Evolutionary conservation across 768 basidiomycete species (phyloP), one percentile per base, ranked within the genome.

Genomic region (Podaxis rugospora): DNA sequence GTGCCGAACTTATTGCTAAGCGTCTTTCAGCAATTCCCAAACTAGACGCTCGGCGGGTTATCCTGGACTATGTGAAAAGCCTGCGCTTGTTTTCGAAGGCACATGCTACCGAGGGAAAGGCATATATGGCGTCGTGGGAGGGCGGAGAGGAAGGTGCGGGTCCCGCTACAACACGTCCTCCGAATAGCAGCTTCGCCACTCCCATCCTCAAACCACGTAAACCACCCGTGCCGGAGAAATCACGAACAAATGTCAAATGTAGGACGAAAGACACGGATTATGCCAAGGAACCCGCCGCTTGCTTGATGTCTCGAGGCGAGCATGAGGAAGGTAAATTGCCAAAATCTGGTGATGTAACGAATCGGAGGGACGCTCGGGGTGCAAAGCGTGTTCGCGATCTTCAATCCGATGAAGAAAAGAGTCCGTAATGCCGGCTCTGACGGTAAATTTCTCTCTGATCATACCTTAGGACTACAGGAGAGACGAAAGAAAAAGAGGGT

Each of bases 401-500:
- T 25, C 28, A 55, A 67, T 46, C 64, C 65, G 70, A 71, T 57
- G 51, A 68, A 52, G 64, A 59, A 42, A 66, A 65, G 27, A 66
- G 69, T 68, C 65, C 66, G 68, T 68, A 62, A 21, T n/a, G 18
- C 51, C 42, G 2, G 36, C 49, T 25, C 42, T 55, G 18, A 36
- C 37, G n/a, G 37, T 27, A 27, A 13, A 39, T 27, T 18, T 47
- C 10, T 46, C 28, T 51, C 46, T 39, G 44, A 16, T 10, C 14
- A 1, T 55, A 44, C 37, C 37, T 21, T 44, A 92, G 90, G 89
- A 57, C 72, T 89, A 11, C 75, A 78, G 10, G 86, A 87, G 63
- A 82, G 90, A 27, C 82, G 87, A 13, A 83, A 89, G 62, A 78
- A 84, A 49, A 86, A 87, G 69, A 81, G 83, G 56, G 72, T 72